These are phyloP conservation scores for Fagopyrum homotropicum DNA, from an alignment of 148 eudicot genomes.

Conservation along the genomic window DNA sequence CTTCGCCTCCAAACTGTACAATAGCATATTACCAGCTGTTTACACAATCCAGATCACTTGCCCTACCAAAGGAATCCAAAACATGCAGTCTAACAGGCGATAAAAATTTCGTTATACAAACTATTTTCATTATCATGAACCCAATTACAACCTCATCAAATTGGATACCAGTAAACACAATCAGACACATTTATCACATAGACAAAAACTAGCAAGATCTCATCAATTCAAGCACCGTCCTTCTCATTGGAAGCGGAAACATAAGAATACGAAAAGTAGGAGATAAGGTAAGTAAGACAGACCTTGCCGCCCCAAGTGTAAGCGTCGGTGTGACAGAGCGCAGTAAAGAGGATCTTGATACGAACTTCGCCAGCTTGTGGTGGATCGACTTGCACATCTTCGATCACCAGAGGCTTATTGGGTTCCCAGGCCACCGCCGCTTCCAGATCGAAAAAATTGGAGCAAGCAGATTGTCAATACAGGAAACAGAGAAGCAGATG, in stretches of 20 bases:
- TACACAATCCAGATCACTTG: not conserved
- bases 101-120: not conserved
- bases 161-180: not conserved
- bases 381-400: slow-evolving; percentile 93
- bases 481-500: not conserved
- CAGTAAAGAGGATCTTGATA: slow-evolving; percentile 71
- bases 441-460: slow-evolving; percentile 16
- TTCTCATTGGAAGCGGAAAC: not conserved
- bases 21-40: not conserved
- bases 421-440: slow-evolving; percentile 99
- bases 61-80: not conserved
- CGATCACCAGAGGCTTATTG: slow-evolving; percentile 80
- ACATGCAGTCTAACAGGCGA: not conserved
- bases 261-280: not conserved
- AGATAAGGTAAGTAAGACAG: not conserved
- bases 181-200: not conserved
- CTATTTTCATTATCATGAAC: not conserved
- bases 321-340: slow-evolving; percentile 98
- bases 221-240: not conserved
- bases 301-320: slow-evolving; percentile 99
- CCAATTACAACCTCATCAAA: not conserved
- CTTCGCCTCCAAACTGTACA: not conserved
- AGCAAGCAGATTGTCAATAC: not conserved
- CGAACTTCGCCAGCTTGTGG: slow-evolving; percentile 98
- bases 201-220: not conserved